Conservation (phyloP, 192 early-diverging fungal species). For the Coemansia brasiliensis region DNA sequence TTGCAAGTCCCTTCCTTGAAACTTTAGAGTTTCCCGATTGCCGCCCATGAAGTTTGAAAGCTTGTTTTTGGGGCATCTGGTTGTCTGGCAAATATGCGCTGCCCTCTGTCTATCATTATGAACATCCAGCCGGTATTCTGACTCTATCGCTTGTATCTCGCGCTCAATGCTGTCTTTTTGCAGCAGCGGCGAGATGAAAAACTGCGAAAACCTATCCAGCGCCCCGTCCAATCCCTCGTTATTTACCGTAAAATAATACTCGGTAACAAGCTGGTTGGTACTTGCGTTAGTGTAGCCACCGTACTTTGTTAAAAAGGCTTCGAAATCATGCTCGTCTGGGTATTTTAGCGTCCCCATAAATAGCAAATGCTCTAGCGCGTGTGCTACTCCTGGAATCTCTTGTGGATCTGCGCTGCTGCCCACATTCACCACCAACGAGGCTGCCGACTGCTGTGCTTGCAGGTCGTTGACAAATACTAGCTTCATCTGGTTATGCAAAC, state of each 20-base stretch:
- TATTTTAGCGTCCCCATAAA: constrained; percentile 72
- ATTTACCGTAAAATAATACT: constrained; percentile 23
- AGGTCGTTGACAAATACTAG: constrained; percentile 61
- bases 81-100: constrained; percentile 31
- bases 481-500: constrained; percentile 59
- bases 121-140: constrained; percentile 86
- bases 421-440: constrained; percentile 60
- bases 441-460: constrained; percentile 58
- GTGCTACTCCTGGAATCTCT: constrained; percentile 65
- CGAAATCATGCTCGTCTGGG: constrained; percentile 65
- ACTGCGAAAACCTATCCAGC: constrained; percentile 77
- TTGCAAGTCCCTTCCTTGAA: constrained; percentile 69
- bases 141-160: constrained; percentile 89
- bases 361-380: constrained; percentile 70
- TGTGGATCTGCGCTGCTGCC: constrained; percentile 63
- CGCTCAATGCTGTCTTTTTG: constrained; percentile 75
- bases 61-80: constrained; percentile 56
- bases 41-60: constrained; percentile 81
- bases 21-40: constrained; percentile 72
- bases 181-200: constrained; percentile 88
- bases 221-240: constrained; percentile 57
- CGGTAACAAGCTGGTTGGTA: constrained; percentile 16
- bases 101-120: constrained; percentile 64
- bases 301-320: constrained; percentile 24
- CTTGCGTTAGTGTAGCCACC: constrained; percentile 34